Percentiles rank a stretch among this genome's conserved stretches.
Evolutionary conservation across 2,329 filamentous ascomycete genomes (phyloP).

Genomic region (Rhinocladiella mackenziei): DNA sequence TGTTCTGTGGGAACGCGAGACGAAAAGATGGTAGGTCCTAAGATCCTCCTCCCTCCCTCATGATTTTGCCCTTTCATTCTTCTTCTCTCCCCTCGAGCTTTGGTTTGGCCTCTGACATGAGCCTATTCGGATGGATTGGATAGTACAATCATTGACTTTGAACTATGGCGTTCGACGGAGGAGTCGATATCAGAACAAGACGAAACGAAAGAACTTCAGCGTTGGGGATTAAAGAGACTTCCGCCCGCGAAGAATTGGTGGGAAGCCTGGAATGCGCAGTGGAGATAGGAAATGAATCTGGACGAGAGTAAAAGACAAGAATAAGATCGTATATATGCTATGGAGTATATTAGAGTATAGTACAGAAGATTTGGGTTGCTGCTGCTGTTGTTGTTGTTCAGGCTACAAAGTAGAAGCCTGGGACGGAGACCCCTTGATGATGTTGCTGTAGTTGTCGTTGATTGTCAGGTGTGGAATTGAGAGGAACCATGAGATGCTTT

Average conservation of each 20-base stretch:
- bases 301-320: too few species aligned
- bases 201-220: constrained; percentile 25
- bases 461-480: too few species aligned
- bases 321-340: too few species aligned
- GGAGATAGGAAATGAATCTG: neutral
- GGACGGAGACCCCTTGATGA: too few species aligned
- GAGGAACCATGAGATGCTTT: too few species aligned
- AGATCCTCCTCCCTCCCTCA: neutral
- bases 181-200: constrained; percentile 12
- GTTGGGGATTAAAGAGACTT: constrained; percentile 23
- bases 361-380: too few species aligned
- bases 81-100: too few species aligned
- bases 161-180: constrained; percentile 26
- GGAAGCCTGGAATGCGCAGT: constrained; percentile 21
- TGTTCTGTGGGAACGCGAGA: constrained; percentile 25
- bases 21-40: constrained; percentile 15
- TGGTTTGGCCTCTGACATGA: neutral
- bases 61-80: neutral
- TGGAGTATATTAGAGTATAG: too few species aligned
- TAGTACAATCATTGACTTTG: constrained; percentile 28
- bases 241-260: constrained; percentile 24
- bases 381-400: too few species aligned
- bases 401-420: too few species aligned
- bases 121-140: too few species aligned
- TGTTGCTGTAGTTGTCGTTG: too few species aligned